Evolutionary conservation across 176 grass and related monocot genomes (phyloP).

Genomic region (Carex parvula): DNA sequence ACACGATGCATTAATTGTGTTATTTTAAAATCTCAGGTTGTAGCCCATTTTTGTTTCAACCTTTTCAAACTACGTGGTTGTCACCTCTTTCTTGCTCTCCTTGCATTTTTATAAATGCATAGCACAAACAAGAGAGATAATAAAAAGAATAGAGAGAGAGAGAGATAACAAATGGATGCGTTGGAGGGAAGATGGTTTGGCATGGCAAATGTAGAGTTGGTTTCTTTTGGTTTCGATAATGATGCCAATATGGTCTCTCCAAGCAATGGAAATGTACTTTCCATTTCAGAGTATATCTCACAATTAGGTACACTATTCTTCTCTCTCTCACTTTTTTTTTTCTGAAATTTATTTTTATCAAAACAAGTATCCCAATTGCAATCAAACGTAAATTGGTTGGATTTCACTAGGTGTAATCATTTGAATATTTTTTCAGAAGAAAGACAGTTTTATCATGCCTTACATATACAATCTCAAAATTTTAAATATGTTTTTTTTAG

Average conservation of each 20-base stretch:
- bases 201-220: neutral
- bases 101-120: neutral
- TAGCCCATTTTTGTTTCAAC: neutral
- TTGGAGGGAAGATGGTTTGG: slow-evolving; percentile 1
- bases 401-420: neutral
- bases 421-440: neutral
- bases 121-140: neutral
- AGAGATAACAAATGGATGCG: neutral
- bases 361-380: neutral
- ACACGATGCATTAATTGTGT: neutral
- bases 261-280: neutral
- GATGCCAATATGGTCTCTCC: neutral
- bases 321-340: neutral
- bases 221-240: neutral
- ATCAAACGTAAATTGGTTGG: neutral
- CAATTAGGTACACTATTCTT: slow-evolving; percentile 7
- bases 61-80: neutral
- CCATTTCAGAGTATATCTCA: slow-evolving; percentile 20
- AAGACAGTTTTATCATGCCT: neutral
- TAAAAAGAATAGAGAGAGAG: neutral
- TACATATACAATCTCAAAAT: neutral
- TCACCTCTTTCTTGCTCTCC: neutral
- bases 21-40: neutral
- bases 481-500: neutral
- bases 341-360: neutral